A percentile compares a stretch with the other conserved stretches of the same genome.
These are phyloP conservation scores for Geoglossum glabrum DNA, from an alignment of 495 filamentous ascomycete genomes.

Conservation along the genomic window DNA sequence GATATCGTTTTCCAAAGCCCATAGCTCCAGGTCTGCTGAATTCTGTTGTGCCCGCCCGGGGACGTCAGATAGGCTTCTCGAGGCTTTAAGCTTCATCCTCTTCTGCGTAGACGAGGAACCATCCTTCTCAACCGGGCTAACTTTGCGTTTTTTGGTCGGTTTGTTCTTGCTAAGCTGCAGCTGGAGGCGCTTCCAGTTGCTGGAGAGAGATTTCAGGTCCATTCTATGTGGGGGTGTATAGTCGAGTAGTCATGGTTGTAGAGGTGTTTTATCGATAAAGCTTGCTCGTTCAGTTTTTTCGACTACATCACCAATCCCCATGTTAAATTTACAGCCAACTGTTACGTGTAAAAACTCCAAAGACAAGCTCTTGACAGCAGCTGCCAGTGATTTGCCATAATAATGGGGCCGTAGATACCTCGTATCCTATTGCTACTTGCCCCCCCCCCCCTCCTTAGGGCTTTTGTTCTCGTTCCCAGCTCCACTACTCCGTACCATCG, in stretches of 20 bases:
- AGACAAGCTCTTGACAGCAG: too few species aligned
- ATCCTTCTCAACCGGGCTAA: not conserved
- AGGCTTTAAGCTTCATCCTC: not conserved
- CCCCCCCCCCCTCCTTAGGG: too few species aligned
- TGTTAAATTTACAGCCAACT: too few species aligned
- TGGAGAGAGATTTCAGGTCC: constrained; percentile 17
- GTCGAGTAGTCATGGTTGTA: not conserved
- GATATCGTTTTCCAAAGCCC: constrained; percentile 39
- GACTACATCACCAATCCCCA: too few species aligned
- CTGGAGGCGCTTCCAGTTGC: constrained; percentile 26
- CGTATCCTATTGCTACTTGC: too few species aligned
- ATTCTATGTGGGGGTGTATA: constrained; percentile 3
- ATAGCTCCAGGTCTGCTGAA: constrained; percentile 16
- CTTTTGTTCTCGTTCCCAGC: not conserved
- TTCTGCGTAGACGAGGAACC: not conserved
- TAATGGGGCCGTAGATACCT: too few species aligned
- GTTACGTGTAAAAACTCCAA: too few species aligned
- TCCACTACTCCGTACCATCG: not conserved
- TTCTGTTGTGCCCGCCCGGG: not conserved
- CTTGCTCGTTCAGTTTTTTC: not conserved
- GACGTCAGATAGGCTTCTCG: not conserved
- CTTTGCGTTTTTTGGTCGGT: not conserved
- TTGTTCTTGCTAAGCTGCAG: constrained; percentile 9
- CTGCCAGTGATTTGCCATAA: too few species aligned
- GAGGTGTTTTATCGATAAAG: not conserved